These are phyloP conservation scores for Populus hybrid DNA, from an alignment of 441 rosid species.

Conservation along the genomic window DNA sequence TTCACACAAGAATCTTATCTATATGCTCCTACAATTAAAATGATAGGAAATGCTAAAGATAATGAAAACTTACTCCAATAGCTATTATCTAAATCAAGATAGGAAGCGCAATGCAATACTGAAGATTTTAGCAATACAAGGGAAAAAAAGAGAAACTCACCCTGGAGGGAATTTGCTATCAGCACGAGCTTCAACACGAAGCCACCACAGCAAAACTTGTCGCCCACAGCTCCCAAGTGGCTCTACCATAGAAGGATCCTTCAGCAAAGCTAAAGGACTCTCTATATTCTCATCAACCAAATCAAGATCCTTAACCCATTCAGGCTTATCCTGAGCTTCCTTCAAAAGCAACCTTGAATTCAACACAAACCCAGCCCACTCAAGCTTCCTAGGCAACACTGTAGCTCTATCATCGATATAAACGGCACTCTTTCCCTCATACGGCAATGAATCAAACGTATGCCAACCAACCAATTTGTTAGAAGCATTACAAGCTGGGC, in stretches of 20 bases:
- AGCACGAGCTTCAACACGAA: constrained; percentile 96
- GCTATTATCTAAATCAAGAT: background rate
- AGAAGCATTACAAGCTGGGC: constrained; percentile 89
- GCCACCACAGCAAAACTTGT: constrained; percentile 96
- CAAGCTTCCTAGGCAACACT: constrained; percentile 82
- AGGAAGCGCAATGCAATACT: background rate
- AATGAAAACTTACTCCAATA: background rate
- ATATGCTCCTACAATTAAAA: constrained; percentile 4
- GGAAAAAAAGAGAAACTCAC: constrained; percentile 38
- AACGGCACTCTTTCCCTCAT: constrained; percentile 58
- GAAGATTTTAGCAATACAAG: constrained; percentile 1
- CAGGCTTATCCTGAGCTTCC: constrained; percentile 60
- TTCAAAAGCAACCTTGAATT: constrained; percentile 90
- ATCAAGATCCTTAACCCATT: constrained; percentile 76
- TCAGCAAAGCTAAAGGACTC: constrained; percentile 75
- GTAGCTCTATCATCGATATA: constrained; percentile 76
- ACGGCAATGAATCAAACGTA: constrained; percentile 65
- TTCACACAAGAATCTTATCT: constrained; percentile 1
- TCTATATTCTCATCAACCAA: constrained; percentile 46
- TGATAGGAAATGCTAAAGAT: background rate
- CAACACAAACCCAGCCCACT: constrained; percentile 97
- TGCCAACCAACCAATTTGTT: constrained; percentile 84
- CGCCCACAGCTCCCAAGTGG: constrained; percentile 97
- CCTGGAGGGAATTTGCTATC: constrained; percentile 98
- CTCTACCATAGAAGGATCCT: constrained; percentile 70